Evolutionary conservation across 163 green algal genomes (phyloP), one percentile per base, ranked within the genome.

Genomic region (Volvox carteri): DNA sequence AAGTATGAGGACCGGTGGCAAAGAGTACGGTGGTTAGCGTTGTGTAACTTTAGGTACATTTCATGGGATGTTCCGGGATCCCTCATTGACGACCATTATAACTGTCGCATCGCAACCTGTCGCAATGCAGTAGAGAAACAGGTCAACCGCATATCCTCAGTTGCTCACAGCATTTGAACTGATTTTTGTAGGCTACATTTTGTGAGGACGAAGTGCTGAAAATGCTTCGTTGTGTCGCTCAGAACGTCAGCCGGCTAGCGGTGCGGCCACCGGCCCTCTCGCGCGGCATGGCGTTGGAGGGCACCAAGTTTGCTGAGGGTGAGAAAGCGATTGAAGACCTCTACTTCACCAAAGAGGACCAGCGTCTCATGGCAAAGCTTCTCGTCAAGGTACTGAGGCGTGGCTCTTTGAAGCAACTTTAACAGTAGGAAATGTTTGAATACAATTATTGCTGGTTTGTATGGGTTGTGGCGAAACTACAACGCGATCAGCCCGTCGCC

Each of bases 271-370:
- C 83, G 50, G 72, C 54, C 11, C 42, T 89, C 18, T 52, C 70
- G 28, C 84, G 84, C 18, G 84, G 72, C 41, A 78, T 89, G 54
- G 84, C 84, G 39, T 73, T 89, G 52, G 84, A 89, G 54, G 84
- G 84, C 41, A 84, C 84, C 21, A 84, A 78, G 84, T 88, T 88
- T 58, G n/a, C 48, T 52, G 83, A 88, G 67, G 83, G 83, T 28
- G 83, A 88, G 83, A 88, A 88, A 67, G 85, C 85, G 0, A 80
- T 88, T n/a, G 90, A 93, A 86, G 80, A 93, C 75, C 83, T 90
- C 23, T 93, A 90, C 67, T 93, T 93, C 75, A 93, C 86, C 11
- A 91, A 93, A 54, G 90, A 93, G 86, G 90, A 93, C 44, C 62
- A 91, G 67, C 80, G 88, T 0, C 33, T 92, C 28, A 84, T 92